Conservation (phyloP, 768 basidiomycete species). For the Lactarius hengduanensis region DNA sequence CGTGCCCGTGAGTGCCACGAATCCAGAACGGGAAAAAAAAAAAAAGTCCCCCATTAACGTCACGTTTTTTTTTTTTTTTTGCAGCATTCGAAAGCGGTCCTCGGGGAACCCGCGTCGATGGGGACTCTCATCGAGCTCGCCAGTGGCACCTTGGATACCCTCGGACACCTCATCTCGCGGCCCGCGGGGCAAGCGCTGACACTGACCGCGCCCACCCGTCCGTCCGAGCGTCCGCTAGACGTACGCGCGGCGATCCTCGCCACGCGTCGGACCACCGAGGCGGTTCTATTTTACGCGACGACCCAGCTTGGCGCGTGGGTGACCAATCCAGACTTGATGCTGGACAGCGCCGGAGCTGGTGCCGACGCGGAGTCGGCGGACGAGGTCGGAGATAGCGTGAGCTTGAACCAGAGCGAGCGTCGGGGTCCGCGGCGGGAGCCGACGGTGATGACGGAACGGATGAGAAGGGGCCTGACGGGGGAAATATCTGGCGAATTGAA, state of each 20-base stretch:
- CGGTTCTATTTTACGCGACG: constrained; percentile 63
- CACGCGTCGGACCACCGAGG: constrained; percentile 63
- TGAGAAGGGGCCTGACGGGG: constrained; percentile 75
- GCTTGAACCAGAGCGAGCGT: constrained; percentile 38
- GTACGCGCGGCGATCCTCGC: constrained; percentile 59
- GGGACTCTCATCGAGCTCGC: constrained; percentile 87
- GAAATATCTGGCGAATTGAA: constrained; percentile 77
- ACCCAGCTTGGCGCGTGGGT: constrained; percentile 82
- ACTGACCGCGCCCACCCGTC: constrained; percentile 33
- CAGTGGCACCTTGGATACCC: constrained; percentile 70
- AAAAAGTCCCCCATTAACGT: background rate
- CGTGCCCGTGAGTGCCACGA: constrained; percentile 57
- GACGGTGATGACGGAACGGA: constrained; percentile 58
- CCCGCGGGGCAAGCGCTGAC: constrained; percentile 58
- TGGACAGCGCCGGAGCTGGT: constrained; percentile 28
- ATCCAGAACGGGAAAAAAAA: no score
- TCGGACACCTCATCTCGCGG: constrained; percentile 62
- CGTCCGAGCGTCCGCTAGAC: constrained; percentile 44
- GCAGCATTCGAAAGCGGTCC: constrained; percentile 83
- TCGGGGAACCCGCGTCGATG: constrained; percentile 78
- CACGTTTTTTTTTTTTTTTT: background rate
- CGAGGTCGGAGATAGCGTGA: constrained; percentile 28
- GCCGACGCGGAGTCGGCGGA: constrained; percentile 46
- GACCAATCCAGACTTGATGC: constrained; percentile 59
- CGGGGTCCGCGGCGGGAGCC: constrained; percentile 42